phyloP scores from a whole-genome alignment of 2,329 filamentous ascomycete genomes.

The Fusarium fracticaudum region DNA sequence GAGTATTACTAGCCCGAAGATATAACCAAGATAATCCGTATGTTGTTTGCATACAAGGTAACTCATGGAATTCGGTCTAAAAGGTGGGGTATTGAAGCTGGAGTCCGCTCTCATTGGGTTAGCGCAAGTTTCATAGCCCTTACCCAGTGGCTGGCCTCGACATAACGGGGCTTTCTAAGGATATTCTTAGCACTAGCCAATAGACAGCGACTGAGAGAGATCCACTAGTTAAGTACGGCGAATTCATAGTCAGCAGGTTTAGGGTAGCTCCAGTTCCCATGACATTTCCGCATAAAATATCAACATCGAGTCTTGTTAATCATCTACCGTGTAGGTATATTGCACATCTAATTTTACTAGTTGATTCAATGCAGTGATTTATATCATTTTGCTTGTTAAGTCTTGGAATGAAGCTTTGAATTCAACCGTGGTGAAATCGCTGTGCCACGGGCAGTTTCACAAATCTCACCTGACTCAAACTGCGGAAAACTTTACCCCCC shows the following conservation, averaged over 20 bases:
- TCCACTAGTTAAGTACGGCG: neutral
- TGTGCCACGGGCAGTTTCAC: too few relatives aligned
- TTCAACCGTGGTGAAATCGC: accelerated
- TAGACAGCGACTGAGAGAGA: accelerated
- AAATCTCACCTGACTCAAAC: neutral
- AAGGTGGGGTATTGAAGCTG: neutral
- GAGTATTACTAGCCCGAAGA: accelerated
- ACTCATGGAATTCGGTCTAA: neutral
- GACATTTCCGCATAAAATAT: too few relatives aligned
- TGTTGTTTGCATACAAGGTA: neutral
- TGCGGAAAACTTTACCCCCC: accelerated
- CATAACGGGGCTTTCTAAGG: neutral
- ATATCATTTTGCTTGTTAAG: accelerated
- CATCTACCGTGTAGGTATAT: too few relatives aligned
- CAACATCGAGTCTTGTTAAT: too few relatives aligned
- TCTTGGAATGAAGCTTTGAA: accelerated
- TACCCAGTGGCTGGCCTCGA: neutral
- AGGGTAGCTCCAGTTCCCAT: neutral
- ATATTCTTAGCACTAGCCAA: neutral
- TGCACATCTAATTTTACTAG: accelerated
- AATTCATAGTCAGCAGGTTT: too few relatives aligned
- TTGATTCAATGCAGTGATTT: accelerated
- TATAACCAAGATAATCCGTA: neutral
- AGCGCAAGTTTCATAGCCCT: neutral
- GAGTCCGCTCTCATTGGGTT: neutral